Percentiles rank a stretch among this genome's conserved stretches.
Conservation (phyloP, 2,329 filamentous ascomycete species). For the Neophaeococcomyces aloes region DNA sequence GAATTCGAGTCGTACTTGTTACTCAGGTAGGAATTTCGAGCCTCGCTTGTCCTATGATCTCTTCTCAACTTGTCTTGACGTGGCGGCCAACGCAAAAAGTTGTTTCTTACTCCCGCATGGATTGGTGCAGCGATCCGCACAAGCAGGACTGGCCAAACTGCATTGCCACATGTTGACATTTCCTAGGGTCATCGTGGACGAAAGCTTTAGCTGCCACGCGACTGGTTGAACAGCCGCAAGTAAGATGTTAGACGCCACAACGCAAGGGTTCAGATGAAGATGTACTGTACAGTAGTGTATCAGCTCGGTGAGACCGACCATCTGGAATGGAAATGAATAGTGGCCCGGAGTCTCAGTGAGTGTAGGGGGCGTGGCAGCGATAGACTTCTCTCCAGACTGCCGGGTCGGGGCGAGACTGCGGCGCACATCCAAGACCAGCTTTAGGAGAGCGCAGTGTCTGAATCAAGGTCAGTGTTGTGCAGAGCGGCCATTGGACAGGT, state of each 20-base stretch:
- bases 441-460: neutral
- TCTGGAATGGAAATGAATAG: neutral
- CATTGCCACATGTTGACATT: slow-evolving; percentile 5
- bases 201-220: neutral
- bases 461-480: slow-evolving; percentile 1
- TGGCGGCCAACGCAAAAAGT: neutral
- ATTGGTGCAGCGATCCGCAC: slow-evolving; percentile 3
- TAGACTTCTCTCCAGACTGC: neutral
- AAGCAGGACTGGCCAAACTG: neutral
- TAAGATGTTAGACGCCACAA: slow-evolving; percentile 1
- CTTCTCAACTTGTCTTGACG: neutral
- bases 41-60: neutral
- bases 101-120: neutral
- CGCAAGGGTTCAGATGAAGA: neutral
- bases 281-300: neutral
- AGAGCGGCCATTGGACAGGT: slow-evolving; percentile 1
- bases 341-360: neutral
- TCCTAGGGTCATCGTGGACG: neutral
- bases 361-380: slow-evolving; percentile 3
- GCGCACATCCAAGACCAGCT: neutral
- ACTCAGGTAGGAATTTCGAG: neutral
- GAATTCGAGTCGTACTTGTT: neutral
- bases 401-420: slow-evolving; percentile 5
- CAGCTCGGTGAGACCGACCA: slow-evolving; percentile 3
- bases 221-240: slow-evolving; percentile 3